A percentile compares a stretch with the other conserved stretches of the same genome.
Evolutionary conservation across 108 stramenopile genomes (phyloP).

Genomic region (Pseudonitzschia multiseries): DNA sequence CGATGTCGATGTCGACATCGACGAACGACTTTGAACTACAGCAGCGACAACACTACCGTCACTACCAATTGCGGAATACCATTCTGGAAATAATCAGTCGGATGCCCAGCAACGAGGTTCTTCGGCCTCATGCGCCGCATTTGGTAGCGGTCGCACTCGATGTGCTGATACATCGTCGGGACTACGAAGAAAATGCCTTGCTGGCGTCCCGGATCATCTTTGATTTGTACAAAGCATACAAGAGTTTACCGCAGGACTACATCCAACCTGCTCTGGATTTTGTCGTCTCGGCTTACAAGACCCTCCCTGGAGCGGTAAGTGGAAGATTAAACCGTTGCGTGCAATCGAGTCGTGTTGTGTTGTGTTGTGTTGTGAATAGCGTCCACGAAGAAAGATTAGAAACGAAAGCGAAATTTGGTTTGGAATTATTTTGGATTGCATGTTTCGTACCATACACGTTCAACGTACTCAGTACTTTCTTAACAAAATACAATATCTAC

Average conservation of each 20-base stretch:
- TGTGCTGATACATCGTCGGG: conserved; percentile 52
- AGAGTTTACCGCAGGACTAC: conserved; percentile 64
- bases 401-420: too few species aligned
- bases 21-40: not conserved
- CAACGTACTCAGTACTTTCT: too few species aligned
- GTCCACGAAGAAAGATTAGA: too few species aligned
- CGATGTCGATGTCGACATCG: not conserved
- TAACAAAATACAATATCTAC: not conserved
- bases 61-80: conserved; percentile 61
- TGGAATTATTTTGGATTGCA: too few species aligned
- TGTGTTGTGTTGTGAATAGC: too few species aligned
- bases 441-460: too few species aligned
- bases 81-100: conserved; percentile 76
- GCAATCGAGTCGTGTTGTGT: too few species aligned
- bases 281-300: conserved; percentile 56
- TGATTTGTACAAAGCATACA: conserved; percentile 83
- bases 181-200: conserved; percentile 88
- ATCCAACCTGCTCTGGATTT: conserved; percentile 84
- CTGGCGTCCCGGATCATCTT: conserved; percentile 78
- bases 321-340: not conserved
- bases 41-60: not conserved
- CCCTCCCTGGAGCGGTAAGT: conserved; percentile 51
- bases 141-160: conserved; percentile 64
- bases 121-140: conserved; percentile 80
- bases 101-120: conserved; percentile 77